Evolutionary conservation across 2,329 filamentous ascomycete species (phyloP).

Genomic region (Onygena corvina): DNA sequence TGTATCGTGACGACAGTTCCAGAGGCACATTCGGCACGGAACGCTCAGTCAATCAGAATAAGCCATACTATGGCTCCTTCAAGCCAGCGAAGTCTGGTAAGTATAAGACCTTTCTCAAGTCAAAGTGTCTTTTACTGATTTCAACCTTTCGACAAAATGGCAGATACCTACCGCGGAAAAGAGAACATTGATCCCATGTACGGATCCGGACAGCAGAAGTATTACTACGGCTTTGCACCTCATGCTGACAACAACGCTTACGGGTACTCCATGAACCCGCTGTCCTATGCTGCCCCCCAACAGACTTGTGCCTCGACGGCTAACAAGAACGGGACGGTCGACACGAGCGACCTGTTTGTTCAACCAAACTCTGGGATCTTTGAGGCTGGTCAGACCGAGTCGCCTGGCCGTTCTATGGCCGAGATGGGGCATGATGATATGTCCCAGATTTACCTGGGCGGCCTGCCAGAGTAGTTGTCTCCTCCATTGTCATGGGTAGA

Average conservation of each 20-base stretch:
- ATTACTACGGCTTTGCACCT: constrained; percentile 19
- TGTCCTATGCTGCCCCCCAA: constrained; percentile 20
- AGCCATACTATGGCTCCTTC: constrained; percentile 4
- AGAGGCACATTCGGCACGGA: not conserved
- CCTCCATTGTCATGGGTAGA: not conserved
- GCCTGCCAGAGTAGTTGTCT: constrained; percentile 9
- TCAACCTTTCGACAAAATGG: constrained; percentile 16
- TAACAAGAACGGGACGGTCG: constrained; percentile 6
- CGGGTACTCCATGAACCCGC: constrained; percentile 26
- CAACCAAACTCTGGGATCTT: constrained; percentile 15
- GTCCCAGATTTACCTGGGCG: constrained; percentile 24
- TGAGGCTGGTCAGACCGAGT: constrained; percentile 16
- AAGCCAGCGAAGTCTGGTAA: not conserved
- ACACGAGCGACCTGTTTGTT: constrained; percentile 8
- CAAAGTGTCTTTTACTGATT: constrained; percentile 6
- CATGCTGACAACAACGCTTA: constrained; percentile 19
- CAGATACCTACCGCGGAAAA: constrained; percentile 20
- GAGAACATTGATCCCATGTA: constrained; percentile 30
- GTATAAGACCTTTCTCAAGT: not conserved
- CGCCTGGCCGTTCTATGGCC: constrained; percentile 27
- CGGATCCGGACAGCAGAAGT: constrained; percentile 19
- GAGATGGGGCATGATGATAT: constrained; percentile 27
- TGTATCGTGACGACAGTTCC: constrained; percentile 28
- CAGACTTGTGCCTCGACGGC: constrained; percentile 12
- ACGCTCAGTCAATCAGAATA: not conserved